Percentiles rank a stretch among this genome's conserved stretches.
Evolutionary conservation across 2,329 filamentous ascomycete species (phyloP).

Genomic region (Pseudonectria foliicola): DNA sequence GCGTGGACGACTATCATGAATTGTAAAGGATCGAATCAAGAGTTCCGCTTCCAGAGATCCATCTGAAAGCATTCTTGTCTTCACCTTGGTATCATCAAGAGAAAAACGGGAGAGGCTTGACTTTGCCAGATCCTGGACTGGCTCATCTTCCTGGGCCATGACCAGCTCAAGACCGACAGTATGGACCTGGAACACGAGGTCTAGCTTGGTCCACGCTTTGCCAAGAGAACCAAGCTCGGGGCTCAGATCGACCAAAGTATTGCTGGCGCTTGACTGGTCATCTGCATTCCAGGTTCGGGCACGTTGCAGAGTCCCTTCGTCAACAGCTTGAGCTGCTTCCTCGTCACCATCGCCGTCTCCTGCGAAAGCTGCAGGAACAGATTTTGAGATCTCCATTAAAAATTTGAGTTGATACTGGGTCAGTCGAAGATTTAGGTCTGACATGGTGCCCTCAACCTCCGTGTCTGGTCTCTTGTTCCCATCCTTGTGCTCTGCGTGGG

Average conservation of each 20-base stretch:
- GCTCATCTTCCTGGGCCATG: constrained; percentile 64
- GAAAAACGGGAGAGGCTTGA: constrained; percentile 91
- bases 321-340: constrained; percentile 69
- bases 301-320: constrained; percentile 43
- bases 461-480: constrained; percentile 78
- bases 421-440: constrained; percentile 81
- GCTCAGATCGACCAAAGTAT: constrained; percentile 45
- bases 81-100: constrained; percentile 84
- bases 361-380: constrained; percentile 81
- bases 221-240: constrained; percentile 65
- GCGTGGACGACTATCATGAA: constrained; percentile 79
- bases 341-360: constrained; percentile 60
- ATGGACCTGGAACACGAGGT: constrained; percentile 82
- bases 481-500: constrained; percentile 77
- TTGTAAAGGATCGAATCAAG: constrained; percentile 88
- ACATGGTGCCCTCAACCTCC: constrained; percentile 87
- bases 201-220: constrained; percentile 84
- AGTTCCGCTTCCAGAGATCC: constrained; percentile 88
- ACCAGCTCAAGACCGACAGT: constrained; percentile 86
- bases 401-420: constrained; percentile 91
- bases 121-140: constrained; percentile 68
- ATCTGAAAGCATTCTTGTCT: constrained; percentile 88
- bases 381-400: constrained; percentile 76
- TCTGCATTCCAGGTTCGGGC: constrained; percentile 35
- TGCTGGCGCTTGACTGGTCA: constrained; percentile 27